Base-by-base conservation (phyloP, 2,329 filamentous ascomycete genomes). In the Pochonia chlamydosporia region DNA sequence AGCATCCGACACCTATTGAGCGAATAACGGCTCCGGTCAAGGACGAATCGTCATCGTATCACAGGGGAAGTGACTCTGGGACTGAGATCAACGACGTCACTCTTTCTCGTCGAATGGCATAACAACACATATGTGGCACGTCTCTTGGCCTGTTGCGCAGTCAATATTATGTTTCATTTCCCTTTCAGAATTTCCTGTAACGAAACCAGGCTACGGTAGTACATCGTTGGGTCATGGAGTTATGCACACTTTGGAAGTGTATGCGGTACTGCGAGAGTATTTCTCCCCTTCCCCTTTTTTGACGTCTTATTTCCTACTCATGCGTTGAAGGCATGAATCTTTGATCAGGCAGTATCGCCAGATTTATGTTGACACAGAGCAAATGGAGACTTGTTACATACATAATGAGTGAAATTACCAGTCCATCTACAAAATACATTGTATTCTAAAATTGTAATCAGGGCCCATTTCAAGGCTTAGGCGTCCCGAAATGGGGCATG, bases 11-110 rank as follows among this genome's bases (percentile, higher is more conserved):
- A 3, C 58, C 66, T 5, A 60, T 72, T 43, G 57, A 59, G 44
- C 59, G 55, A 31, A 44, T 66, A 43, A 60, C 60, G 23, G 54
- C 58, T 30, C 54, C 55, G 21, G 56, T 58, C 8, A 60, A 64
- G 48, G 60, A 65, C 39, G 55, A 58, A 14, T 48, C 53, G 25
- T 53, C 54, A 5, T 63, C 59, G 33, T 53, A 50, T 43, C 55
- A 59, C 25, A 57, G 64, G 49, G 61, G 59, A n/a, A 69, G 65
- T 44, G 65, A 69, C 48, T 67, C 64, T 7, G 65, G 56, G 14
- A 67, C 63, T 3, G 67, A 70, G 47, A 57, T 69, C 54, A 63
- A 61, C 23, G 59, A 63, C 2, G 51, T 64, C 18, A 44, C 52
- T 4, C 61, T 55, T 44, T 41, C 50, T 21, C 50, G 47, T 21